Percentiles rank a stretch among this genome's conserved stretches.
Conservation (phyloP, 2,329 filamentous ascomycete genomes). For the Botrytis cinerea region DNA sequence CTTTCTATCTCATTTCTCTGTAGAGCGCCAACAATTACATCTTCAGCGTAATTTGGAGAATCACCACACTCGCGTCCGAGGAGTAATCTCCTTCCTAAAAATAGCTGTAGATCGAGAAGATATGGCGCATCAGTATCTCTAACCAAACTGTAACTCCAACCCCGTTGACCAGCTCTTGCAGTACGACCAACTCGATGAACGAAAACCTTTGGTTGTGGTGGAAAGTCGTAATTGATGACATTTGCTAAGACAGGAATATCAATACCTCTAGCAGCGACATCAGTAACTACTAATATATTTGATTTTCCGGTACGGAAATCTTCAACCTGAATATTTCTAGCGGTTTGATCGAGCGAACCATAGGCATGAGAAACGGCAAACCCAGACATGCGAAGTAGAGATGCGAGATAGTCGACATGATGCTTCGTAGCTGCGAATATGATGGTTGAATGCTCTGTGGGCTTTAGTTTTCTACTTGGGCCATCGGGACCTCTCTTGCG, state of each 20-base stretch:
- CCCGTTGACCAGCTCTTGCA: constrained; percentile 85
- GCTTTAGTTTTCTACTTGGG: constrained; percentile 63
- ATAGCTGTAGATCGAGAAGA: constrained; percentile 88
- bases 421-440: constrained; percentile 95
- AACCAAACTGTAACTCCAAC: constrained; percentile 94
- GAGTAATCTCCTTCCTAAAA: constrained; percentile 81
- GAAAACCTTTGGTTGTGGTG: constrained; percentile 93
- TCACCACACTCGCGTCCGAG: constrained; percentile 66
- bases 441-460: constrained; percentile 89
- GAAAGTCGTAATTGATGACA: constrained; percentile 98
- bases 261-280: constrained; percentile 94
- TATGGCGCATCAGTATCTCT: constrained; percentile 88
- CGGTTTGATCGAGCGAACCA: constrained; percentile 90
- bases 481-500: constrained; percentile 64
- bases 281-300: constrained; percentile 92
- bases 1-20: constrained; percentile 72
- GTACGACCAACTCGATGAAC: constrained; percentile 96
- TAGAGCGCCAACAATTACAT: constrained; percentile 80
- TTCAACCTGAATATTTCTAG: constrained; percentile 87
- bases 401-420: constrained; percentile 89
- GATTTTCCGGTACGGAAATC: constrained; percentile 82
- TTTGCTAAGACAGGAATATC: constrained; percentile 96
- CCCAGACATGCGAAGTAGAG: constrained; percentile 75
- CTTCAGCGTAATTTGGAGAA: constrained; percentile 71
- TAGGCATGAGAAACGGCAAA: constrained; percentile 94